Evolutionary conservation across 164 flowering plant genomes (phyloP).

Genomic region (Macadamia tetraphylla): DNA sequence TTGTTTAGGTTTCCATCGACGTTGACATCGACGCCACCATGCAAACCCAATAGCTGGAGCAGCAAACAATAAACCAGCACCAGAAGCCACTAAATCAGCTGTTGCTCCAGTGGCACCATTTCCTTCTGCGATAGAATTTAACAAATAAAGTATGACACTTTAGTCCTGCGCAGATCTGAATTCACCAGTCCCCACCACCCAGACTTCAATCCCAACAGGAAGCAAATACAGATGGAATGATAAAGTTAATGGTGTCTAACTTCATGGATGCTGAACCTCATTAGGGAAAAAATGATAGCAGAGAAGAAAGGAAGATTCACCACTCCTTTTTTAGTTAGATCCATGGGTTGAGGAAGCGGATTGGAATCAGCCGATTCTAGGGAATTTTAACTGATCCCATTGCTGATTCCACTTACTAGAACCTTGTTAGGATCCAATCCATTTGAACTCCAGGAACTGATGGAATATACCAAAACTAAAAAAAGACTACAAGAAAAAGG

Average conservation of each 20-base stretch:
- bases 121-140: conserved; percentile 13
- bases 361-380: too few species aligned
- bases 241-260: neutral
- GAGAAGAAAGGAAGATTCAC: too few species aligned
- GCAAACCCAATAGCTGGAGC: conserved; percentile 47
- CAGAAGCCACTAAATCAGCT: conserved; percentile 49
- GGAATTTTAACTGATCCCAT: too few species aligned
- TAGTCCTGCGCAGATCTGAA: neutral
- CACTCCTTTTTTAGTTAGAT: too few species aligned
- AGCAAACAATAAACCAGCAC: conserved; percentile 47
- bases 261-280: neutral
- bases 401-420: too few species aligned
- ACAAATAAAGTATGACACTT: neutral
- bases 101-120: conserved; percentile 38
- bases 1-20: conserved; percentile 32
- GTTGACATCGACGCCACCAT: conserved; percentile 26
- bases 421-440: neutral
- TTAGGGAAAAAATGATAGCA: neutral
- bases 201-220: neutral
- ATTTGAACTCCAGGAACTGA: neutral
- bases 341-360: too few species aligned
- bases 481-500: neutral
- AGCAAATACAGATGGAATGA: neutral
- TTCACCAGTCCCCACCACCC: neutral
- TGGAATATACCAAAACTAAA: neutral